Conservation (phyloP, 176 grass and related monocot genomes). For the Avena eriantha region DNA sequence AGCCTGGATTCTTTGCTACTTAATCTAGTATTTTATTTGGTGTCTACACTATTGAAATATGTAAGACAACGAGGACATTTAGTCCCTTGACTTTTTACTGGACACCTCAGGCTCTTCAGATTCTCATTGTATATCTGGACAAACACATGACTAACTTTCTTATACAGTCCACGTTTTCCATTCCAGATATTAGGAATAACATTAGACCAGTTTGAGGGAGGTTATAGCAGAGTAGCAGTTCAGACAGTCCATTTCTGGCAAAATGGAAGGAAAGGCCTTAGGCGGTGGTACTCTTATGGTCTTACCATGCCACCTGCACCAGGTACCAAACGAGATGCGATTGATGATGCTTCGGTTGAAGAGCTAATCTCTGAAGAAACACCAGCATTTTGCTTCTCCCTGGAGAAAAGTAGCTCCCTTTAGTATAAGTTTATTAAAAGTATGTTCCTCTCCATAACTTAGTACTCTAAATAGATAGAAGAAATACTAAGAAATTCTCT, state of each 20-base stretch:
- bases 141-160: constrained; percentile 20
- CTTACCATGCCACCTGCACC: constrained; percentile 38
- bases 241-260: neutral
- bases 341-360: constrained; percentile 32
- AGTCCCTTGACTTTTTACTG: constrained; percentile 16
- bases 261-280: constrained; percentile 10
- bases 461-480: constrained; percentile 23
- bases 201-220: neutral
- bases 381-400: constrained; percentile 46
- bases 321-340: constrained; percentile 36
- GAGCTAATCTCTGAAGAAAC: constrained; percentile 38
- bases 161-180: constrained; percentile 18
- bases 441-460: constrained; percentile 28
- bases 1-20: constrained; percentile 24
- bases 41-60: constrained; percentile 29
- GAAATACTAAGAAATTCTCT: constrained; percentile 30
- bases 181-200: constrained; percentile 35
- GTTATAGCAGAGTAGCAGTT: constrained; percentile 14
- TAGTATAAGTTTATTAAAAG: constrained; percentile 27
- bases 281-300: neutral
- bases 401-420: constrained; percentile 40
- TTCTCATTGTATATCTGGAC: constrained; percentile 22
- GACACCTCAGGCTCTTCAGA: constrained; percentile 4
- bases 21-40: constrained; percentile 27
- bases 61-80: neutral